Conservation (phyloP, 257 asterid genomes). For the Handroanthus guayacan region DNA sequence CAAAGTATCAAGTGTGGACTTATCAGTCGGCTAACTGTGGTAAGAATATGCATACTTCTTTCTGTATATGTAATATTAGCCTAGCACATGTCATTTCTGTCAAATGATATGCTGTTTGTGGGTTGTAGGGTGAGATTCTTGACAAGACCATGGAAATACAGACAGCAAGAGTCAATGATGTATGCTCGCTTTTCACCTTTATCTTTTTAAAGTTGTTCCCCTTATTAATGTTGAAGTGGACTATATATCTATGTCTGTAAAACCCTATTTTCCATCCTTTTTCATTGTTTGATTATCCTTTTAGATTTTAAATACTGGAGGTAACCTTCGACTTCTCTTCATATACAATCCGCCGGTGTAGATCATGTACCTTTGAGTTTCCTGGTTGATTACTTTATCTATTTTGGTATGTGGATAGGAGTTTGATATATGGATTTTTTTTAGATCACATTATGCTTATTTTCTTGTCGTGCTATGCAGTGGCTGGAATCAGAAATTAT, state of each 20-base stretch:
- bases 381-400: constrained; percentile 12
- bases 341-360: not conserved
- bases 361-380: not conserved
- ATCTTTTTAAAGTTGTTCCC: constrained; percentile 10
- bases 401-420: constrained; percentile 25
- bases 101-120: constrained; percentile 28
- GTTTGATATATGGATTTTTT: constrained; percentile 1
- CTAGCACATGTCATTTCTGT: constrained; percentile 16
- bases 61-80: constrained; percentile 22
- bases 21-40: constrained; percentile 91
- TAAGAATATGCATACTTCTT: constrained; percentile 42
- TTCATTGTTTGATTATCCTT: constrained; percentile 14
- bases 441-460: constrained; percentile 11
- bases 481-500: constrained; percentile 92
- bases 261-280: constrained; percentile 9
- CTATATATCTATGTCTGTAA: constrained; percentile 14
- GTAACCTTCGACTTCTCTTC: not conserved
- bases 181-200: constrained; percentile 49
- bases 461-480: constrained; percentile 55
- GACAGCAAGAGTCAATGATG: constrained; percentile 89
- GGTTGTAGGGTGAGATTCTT: constrained; percentile 90
- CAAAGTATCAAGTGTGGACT: constrained; percentile 98
- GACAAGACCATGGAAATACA: constrained; percentile 96
- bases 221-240: constrained; percentile 3
- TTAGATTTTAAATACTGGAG: constrained; percentile 18